These are phyloP conservation scores for Vitis cinerea DNA, from an alignment of 164 flowering plant species.

Conservation along the genomic window DNA sequence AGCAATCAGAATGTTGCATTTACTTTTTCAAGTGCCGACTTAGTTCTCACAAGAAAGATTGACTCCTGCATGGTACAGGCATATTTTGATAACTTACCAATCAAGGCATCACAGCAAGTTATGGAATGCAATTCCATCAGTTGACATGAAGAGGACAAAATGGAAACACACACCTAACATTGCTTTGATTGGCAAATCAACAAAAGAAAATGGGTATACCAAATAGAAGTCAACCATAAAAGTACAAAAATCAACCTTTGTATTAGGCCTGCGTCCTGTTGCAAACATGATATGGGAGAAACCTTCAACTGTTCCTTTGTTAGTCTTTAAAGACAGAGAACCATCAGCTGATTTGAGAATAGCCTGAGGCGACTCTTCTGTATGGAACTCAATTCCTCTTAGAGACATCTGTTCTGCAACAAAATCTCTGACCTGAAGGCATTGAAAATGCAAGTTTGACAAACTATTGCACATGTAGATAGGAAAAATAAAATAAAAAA, in stretches of 20 bases:
- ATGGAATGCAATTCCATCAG: too few relatives aligned
- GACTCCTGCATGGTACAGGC: too few relatives aligned
- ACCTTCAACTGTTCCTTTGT: constrained; percentile 82
- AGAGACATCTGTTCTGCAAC: constrained; percentile 91
- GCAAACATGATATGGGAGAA: constrained; percentile 99
- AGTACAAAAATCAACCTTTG: constrained; percentile 55
- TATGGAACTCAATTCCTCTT: constrained; percentile 87
- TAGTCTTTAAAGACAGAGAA: constrained; percentile 78
- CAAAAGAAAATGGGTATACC: not conserved
- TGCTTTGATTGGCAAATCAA: too few relatives aligned
- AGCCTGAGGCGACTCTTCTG: constrained; percentile 87
- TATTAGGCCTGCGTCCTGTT: constrained; percentile 92
- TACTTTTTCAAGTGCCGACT: too few relatives aligned
- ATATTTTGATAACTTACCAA: too few relatives aligned
- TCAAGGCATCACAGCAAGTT: too few relatives aligned
- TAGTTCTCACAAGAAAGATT: too few relatives aligned
- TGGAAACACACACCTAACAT: too few relatives aligned
- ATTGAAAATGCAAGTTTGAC: not conserved
- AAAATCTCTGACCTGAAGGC: constrained; percentile 83
- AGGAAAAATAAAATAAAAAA: constrained; percentile 2
- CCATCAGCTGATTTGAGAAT: constrained; percentile 73
- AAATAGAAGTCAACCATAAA: not conserved
- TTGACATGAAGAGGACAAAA: too few relatives aligned
- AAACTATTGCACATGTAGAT: too few relatives aligned
- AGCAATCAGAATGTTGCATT: too few relatives aligned